A percentile compares a stretch with the other conserved stretches of the same genome.
Evolutionary conservation across 208 protist genomes (phyloP).

Genomic region (Trichomonas gallinae): DNA sequence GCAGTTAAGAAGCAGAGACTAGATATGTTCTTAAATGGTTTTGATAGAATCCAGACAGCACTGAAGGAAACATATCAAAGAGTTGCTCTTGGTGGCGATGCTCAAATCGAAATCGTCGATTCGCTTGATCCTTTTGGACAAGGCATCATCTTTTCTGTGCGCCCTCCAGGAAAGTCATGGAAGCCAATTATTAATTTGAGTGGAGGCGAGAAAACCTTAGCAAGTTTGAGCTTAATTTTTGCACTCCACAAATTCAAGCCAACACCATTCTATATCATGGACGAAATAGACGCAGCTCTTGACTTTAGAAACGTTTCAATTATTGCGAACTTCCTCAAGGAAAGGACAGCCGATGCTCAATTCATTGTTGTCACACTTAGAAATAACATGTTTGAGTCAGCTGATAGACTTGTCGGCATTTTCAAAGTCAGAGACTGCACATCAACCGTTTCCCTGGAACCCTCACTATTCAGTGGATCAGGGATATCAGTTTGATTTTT

Average conservation of each 20-base stretch:
- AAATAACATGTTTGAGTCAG: slow-evolving; percentile 58
- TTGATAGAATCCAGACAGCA: slow-evolving; percentile 79
- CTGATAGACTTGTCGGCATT: slow-evolving; percentile 68
- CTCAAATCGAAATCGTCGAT: slow-evolving; percentile 98
- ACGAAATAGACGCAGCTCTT: slow-evolving; percentile 99
- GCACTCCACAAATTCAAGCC: slow-evolving; percentile 98
- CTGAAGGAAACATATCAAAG: slow-evolving; percentile 96
- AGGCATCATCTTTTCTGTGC: slow-evolving; percentile 68
- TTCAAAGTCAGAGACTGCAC: slow-evolving; percentile 97
- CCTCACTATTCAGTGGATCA: background rate
- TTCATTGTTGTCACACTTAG: slow-evolving; percentile 98
- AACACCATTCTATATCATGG: slow-evolving; percentile 95
- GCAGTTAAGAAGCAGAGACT: slow-evolving; percentile 56
- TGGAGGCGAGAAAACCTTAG: slow-evolving; percentile 88
- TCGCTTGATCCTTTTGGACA: slow-evolving; percentile 89
- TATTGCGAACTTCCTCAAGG: slow-evolving; percentile 76
- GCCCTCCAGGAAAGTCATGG: slow-evolving; percentile 99
- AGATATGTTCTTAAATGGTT: slow-evolving; percentile 89
- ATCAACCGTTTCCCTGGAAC: slow-evolving; percentile 73
- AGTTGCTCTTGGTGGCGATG: slow-evolving; percentile 73
- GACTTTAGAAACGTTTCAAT: slow-evolving; percentile 98
- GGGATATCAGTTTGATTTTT: background rate
- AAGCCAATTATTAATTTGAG: slow-evolving; percentile 99
- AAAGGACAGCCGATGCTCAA: slow-evolving; percentile 92
- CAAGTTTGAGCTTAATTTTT: slow-evolving; percentile 65